Evolutionary conservation across 2,329 filamentous ascomycete genomes (phyloP).

Genomic region (Clarireedia monteithiana): DNA sequence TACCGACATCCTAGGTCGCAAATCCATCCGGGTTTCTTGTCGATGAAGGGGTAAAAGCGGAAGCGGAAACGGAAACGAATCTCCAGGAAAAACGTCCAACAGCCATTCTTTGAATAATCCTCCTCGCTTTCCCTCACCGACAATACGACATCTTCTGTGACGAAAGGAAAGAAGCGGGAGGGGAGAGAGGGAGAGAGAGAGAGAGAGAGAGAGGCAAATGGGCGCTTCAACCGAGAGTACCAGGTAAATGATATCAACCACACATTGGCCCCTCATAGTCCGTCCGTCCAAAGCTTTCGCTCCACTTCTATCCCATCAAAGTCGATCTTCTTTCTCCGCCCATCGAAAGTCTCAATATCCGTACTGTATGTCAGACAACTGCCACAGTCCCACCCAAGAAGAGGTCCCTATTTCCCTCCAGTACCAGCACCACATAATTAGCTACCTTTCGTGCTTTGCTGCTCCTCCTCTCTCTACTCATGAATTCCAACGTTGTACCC

Average conservation of each 20-base stretch:
- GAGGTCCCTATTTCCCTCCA: too few relatives aligned
- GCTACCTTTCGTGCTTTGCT: too few relatives aligned
- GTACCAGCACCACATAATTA: too few relatives aligned
- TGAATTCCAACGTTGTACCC: slow-evolving; percentile 2
- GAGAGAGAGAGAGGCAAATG: too few relatives aligned
- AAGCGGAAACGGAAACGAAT: neutral
- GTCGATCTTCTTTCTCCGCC: neutral
- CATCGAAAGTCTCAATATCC: neutral
- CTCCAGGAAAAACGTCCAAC: neutral
- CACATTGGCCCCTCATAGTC: too few relatives aligned
- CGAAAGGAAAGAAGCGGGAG: too few relatives aligned
- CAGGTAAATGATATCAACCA: too few relatives aligned
- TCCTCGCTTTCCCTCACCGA: too few relatives aligned
- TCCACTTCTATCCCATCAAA: too few relatives aligned
- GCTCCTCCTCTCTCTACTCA: neutral
- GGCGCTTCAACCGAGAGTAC: too few relatives aligned
- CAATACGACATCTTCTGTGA: too few relatives aligned
- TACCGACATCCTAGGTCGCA: slow-evolving; percentile 20
- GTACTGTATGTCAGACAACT: neutral
- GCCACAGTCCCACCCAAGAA: neutral
- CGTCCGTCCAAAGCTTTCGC: neutral
- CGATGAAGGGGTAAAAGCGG: slow-evolving; percentile 1
- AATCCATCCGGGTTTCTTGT: slow-evolving; percentile 7
- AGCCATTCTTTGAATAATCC: neutral
- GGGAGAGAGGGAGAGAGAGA: too few relatives aligned